A percentile compares a stretch with the other conserved stretches of the same genome.
These are phyloP conservation scores for Datisca glomerata DNA, from an alignment of 306 rosid genomes.

Conservation along the genomic window DNA sequence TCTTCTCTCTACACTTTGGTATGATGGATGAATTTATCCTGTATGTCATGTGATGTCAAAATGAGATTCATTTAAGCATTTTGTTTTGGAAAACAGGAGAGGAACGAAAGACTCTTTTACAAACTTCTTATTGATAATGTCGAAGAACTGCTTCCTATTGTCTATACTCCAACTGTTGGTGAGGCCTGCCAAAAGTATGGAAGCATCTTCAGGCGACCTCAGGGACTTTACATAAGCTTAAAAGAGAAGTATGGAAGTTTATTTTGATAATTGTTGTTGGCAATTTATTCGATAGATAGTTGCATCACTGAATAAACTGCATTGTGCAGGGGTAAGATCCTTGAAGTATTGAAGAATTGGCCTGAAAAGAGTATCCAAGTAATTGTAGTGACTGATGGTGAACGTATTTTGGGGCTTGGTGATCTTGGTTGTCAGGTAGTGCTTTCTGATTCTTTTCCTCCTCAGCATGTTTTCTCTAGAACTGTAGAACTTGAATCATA, in stretches of 20 bases:
- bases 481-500: neutral
- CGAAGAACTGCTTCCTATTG: conserved; percentile 84
- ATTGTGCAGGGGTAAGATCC: conserved; percentile 65
- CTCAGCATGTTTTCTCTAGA: neutral
- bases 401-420: conserved; percentile 92
- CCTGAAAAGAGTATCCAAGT: conserved; percentile 77
- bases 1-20: neutral
- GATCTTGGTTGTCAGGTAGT: conserved; percentile 97
- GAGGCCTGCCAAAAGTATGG: conserved; percentile 98
- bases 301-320: neutral
- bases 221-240: conserved; percentile 95
- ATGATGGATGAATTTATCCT: neutral
- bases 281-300: conserved; percentile 1
- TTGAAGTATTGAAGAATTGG: conserved; percentile 95
- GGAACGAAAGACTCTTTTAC: conserved; percentile 78
- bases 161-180: conserved; percentile 84
- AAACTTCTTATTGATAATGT: conserved; percentile 77
- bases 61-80: conserved; percentile 3
- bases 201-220: conserved; percentile 92
- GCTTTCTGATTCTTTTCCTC: conserved; percentile 5
- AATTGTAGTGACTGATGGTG: conserved; percentile 93
- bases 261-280: conserved; percentile 1
- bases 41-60: neutral
- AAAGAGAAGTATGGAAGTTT: conserved; percentile 59
- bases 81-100: conserved; percentile 52